phyloP scores from a whole-genome alignment of 352 stramenopile genomes.

The Phytopythium ostracodes region DNA sequence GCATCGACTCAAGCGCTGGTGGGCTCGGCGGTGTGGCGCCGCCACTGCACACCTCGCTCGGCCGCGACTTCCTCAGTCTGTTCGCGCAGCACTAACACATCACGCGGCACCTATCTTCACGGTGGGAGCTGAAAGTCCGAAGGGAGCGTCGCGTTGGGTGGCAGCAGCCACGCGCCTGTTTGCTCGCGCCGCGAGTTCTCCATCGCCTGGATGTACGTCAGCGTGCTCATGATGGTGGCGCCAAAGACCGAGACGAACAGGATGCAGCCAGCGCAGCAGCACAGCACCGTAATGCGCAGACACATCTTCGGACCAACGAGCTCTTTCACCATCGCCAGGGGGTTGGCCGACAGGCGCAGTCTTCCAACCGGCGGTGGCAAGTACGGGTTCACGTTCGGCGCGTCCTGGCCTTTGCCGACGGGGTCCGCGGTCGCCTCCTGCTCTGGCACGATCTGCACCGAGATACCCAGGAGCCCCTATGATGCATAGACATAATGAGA shows the following conservation, averaged over 20 bases:
- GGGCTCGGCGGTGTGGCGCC: conserved; percentile 3
- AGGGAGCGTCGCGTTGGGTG: conserved; percentile 4
- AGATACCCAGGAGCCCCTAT: conserved; percentile 55
- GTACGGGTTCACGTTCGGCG: conserved; percentile 91
- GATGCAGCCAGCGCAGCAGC: conserved; percentile 54
- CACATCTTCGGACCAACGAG: conserved; percentile 66
- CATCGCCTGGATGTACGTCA: conserved; percentile 54
- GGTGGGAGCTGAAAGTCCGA: conserved; percentile 1
- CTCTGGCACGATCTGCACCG: conserved; percentile 81
- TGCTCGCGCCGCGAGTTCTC: conserved; percentile 1
- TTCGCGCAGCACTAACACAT: conserved; percentile 60
- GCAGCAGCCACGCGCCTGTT: conserved; percentile 1
- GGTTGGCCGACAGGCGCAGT: conserved; percentile 80
- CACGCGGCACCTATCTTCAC: background rate
- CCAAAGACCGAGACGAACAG: conserved; percentile 67
- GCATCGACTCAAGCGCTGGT: too few relatives aligned
- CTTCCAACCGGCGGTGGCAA: conserved; percentile 83
- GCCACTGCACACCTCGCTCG: conserved; percentile 65
- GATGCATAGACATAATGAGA: conserved; percentile 1
- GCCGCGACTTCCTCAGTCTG: conserved; percentile 74
- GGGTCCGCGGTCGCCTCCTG: conserved; percentile 67
- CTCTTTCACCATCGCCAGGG: conserved; percentile 74
- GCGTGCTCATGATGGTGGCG: conserved; percentile 71
- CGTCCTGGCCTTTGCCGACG: conserved; percentile 72
- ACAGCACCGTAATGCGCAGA: conserved; percentile 35